These are phyloP conservation scores for Termitomyces sp. DNA, from an alignment of 768 basidiomycete genomes.

Conservation along the genomic window DNA sequence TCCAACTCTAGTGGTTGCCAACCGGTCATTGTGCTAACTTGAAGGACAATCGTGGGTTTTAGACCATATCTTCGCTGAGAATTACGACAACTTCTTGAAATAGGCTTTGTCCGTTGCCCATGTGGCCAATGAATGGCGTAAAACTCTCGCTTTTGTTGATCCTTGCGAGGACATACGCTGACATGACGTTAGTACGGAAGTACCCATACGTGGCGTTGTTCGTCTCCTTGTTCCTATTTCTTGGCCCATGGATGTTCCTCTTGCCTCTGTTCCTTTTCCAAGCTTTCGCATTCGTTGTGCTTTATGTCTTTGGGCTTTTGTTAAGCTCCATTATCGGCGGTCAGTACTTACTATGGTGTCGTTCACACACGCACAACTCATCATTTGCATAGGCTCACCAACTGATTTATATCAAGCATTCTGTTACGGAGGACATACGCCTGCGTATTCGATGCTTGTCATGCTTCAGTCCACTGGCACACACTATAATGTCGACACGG, in stretches of 20 bases:
- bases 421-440: conserved; percentile 20
- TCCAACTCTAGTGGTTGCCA: neutral
- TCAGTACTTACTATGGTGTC: conserved; percentile 2
- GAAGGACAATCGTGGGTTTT: neutral
- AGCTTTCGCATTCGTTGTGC: conserved; percentile 8
- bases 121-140: conserved; percentile 2
- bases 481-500: conserved; percentile 38
- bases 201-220: conserved; percentile 12
- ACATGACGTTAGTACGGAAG: conserved; percentile 7
- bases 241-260: conserved; percentile 19
- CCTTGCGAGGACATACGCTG: neutral
- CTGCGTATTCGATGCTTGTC: conserved; percentile 15
- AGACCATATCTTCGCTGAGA: neutral
- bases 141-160: neutral
- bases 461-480: conserved; percentile 19
- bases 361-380: neutral
- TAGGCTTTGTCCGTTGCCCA: neutral
- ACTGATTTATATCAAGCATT: conserved; percentile 18
- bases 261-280: conserved; percentile 18
- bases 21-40: neutral
- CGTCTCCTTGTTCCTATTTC: conserved; percentile 12
- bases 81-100: neutral
- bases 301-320: conserved; percentile 14
- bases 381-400: conserved; percentile 15
- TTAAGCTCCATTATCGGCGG: conserved; percentile 15